Evolutionary conservation across 768 basidiomycete genomes (phyloP).

Genomic region (Rhizopogon sp.): DNA sequence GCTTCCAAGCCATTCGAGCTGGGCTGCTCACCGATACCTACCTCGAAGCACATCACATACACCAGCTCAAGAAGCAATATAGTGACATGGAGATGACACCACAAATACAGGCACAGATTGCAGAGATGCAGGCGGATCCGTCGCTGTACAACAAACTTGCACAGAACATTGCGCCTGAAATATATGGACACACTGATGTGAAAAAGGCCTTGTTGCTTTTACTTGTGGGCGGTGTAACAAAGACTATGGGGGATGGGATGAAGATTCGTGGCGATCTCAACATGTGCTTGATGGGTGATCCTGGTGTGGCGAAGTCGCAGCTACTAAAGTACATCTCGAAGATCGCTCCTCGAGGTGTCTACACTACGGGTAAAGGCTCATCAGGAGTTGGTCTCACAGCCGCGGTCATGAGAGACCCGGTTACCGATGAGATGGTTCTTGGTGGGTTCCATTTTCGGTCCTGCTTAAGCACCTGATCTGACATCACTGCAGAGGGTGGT

Average conservation of each 20-base stretch:
- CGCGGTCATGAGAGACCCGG: constrained; percentile 98
- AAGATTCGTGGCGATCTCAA: constrained; percentile 98
- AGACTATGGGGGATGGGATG: constrained; percentile 95
- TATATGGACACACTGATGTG: constrained; percentile 95
- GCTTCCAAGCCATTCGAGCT: constrained; percentile 94
- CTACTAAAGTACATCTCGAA: constrained; percentile 97
- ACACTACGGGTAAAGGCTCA: constrained; percentile 97
- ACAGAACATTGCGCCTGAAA: constrained; percentile 95
- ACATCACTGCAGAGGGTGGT: constrained; percentile 76
- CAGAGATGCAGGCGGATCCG: constrained; percentile 65
- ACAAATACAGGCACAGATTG: constrained; percentile 67
- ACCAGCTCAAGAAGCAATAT: constrained; percentile 98
- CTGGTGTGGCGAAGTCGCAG: constrained; percentile 98
- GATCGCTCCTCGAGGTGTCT: constrained; percentile 94
- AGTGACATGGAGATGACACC: constrained; percentile 90
- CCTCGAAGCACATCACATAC: constrained; percentile 84
- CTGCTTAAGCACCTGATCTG: neutral
- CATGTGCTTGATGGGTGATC: constrained; percentile 98
- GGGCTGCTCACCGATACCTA: constrained; percentile 97
- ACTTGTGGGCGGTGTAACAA: constrained; percentile 94
- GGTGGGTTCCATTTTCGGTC: constrained; percentile 49
- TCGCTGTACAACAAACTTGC: constrained; percentile 86
- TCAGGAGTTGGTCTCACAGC: constrained; percentile 98
- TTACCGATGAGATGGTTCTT: constrained; percentile 98
- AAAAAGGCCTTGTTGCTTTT: constrained; percentile 93